Evolutionary conservation across 2,329 filamentous ascomycete genomes (phyloP), one percentile per base, ranked within the genome.

Genomic region (Colletotrichum sp.): DNA sequence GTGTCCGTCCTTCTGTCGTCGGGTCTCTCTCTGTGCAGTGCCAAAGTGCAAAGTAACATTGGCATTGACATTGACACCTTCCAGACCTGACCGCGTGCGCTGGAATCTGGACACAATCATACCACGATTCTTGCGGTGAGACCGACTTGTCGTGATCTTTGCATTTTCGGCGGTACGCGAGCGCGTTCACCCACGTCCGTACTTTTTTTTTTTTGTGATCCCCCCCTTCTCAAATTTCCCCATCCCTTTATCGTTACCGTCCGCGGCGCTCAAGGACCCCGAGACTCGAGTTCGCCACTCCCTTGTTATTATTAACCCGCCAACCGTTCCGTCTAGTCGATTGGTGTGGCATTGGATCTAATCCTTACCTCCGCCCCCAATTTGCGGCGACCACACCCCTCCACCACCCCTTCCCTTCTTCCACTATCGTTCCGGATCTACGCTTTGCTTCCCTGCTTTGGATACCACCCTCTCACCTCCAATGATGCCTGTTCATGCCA

Each of bases 401-500:
- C 60, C 65, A 64, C 60, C 32, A 36, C 32, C 70, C 68, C 70
- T 28, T 58, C 39, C 32, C 60, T 30, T 60, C 27, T 60, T 66
- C 43, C 43, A 52, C 43, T 52, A 52, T 65, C 34, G 39, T 69
- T n/a, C 48, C 28, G 22, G 74, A 76, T 76, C 70, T 69, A 43
- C 74, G 13, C 43, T 65, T 39, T 69, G 28, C 58, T 74, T 74
- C 62, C 69, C 56, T 75, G 73, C 56, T 60, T 71, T 69, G 64
- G 58, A 22, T 52, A 73, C 48, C 58, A 32, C 58, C 43, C 68
- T 25, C 39, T 60, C 56, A 73, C 65, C 58, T 69, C 43, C 58
- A 52, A 68, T 74, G 56, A 66, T 69, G 65, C 64, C 74, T 69
- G 70, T 74, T 69, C 27, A 72, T 75, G 73, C 69, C 69, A 75